Conservation (phyloP, 2,329 filamentous ascomycete species). For the Akanthomyces muscarius region DNA sequence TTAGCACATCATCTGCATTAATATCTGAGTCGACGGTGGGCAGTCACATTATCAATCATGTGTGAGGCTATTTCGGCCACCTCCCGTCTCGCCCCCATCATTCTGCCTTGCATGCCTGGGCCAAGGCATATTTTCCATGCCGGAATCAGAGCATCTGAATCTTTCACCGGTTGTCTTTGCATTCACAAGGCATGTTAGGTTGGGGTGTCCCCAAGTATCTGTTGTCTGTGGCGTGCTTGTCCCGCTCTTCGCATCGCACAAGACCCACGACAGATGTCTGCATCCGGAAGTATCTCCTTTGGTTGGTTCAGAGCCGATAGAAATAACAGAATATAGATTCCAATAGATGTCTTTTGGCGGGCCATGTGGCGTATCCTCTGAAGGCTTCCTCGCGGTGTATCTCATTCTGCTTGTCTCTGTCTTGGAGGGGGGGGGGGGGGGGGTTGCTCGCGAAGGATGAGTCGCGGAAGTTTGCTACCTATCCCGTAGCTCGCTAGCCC, state of each 20-base stretch:
- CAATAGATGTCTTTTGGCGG: not conserved
- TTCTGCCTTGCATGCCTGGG: not conserved
- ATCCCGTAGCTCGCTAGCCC: not conserved
- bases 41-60: not conserved
- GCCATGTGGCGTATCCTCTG: not conserved
- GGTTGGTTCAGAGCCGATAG: too few species aligned
- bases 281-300: slow-evolving; percentile 7
- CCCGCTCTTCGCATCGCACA: not conserved
- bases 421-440: too few species aligned
- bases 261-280: slow-evolving; percentile 1
- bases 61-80: not conserved
- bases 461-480: not conserved
- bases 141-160: slow-evolving; percentile 4
- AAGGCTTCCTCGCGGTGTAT: not conserved
- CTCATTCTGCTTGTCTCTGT: not conserved
- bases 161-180: slow-evolving; percentile 1
- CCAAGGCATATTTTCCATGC: not conserved
- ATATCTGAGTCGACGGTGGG: slow-evolving; percentile 5
- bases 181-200: not conserved
- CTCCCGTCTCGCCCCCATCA: not conserved
- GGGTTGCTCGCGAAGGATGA: not conserved
- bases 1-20: slow-evolving; percentile 6
- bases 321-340: not conserved
- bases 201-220: not conserved
- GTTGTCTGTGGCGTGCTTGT: not conserved